Evolutionary conservation across 164 flowering plant species (phyloP), one percentile per base, ranked within the genome.

Genomic region (Tetracentron sinense): DNA sequence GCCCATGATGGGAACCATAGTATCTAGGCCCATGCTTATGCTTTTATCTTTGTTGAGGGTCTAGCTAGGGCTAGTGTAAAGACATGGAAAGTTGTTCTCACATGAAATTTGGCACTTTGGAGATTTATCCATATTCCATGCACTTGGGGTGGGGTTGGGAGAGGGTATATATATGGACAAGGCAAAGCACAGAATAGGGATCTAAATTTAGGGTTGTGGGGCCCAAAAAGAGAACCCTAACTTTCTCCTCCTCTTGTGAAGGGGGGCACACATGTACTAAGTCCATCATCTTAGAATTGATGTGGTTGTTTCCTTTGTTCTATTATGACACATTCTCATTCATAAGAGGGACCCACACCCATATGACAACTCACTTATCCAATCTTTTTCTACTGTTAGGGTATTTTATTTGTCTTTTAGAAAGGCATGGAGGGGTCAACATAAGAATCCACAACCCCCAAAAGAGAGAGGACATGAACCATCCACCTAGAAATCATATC

Each of bases 401-500:
- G 64, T 27, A 57, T 62, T 28, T 67, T 57, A 31, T 38, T 63
- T 11, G n/a, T 58, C 57, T 58, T 62, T 70, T 58, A 12, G 29
- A 63, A 62, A 75, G 75, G 66, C 28, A 64, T 54, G 68, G 75
- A 54, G 65, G 68, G 69, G 61, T 61, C 60, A 61, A 52, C 56
- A 69, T 66, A 52, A 35, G 63, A 66, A 66, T 59, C 69, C 42
- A 10, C 26, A 50, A 49, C 15, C 52, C 59, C 44, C 44, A 30
- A 64, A 53, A 47, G 66, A 55, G 60, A 58, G 56, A 63, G 54
- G 44, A 70, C 61, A 70, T 60, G 54, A 51, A 69, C 56, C 62
- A 66, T 64, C 68, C 69, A 66, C 63, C 67, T 66, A 66, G 52
- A 75, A 74, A 77, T 62, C 75, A 71, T 74, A 62, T 71, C 71